Base-by-base conservation (phyloP, 257 asterid species). In the Mentha longifolia region DNA sequence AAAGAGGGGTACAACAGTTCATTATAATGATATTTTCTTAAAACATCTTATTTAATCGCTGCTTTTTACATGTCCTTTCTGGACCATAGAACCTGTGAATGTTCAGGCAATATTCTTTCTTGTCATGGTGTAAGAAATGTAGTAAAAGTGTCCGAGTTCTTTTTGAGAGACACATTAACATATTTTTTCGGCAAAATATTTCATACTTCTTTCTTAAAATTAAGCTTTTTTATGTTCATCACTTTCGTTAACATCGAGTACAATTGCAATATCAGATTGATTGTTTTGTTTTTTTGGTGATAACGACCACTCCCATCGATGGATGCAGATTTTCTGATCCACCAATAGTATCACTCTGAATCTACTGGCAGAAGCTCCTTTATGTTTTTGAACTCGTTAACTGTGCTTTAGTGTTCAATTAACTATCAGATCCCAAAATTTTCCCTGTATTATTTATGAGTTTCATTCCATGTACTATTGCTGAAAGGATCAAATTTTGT, bases 401-500 rank as follows among this genome's bases (percentile, higher is more conserved):
- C 41, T 42, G 20, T 72, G 49, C 13, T 76, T 66, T 41, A 56
- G 8, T 41, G 28, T 37, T 70, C 33, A 50, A 54, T 49, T 51
- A 30, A 43, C 73, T 33, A 20, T 14, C 20, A 47, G 57, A 42
- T 39, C 66, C 41, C 49, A 56, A n/a, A 15, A 15, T 0, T 14
- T 11, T 45, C 62, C 59, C n/a, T 46, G 19, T 33, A 39, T 16
- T 39, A 65, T 2, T 49, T 60, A 33, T 35, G 43, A 51, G 64
- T 62, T 65, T 65, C 59, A 31, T 76, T 61, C 5, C 50, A n/a
- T 62, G 19, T 72, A 51, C 58, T 61, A 61, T 50, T 68, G 59
- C 67, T 72, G 82, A 83, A 74, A 50, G 64, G 33, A 35, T 70
- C 55, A 60, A 61, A 3, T 19, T 61, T 56, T 81, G 68, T 84